Conservation (phyloP, 441 rosid genomes). For the Erodium trifolium region DNA sequence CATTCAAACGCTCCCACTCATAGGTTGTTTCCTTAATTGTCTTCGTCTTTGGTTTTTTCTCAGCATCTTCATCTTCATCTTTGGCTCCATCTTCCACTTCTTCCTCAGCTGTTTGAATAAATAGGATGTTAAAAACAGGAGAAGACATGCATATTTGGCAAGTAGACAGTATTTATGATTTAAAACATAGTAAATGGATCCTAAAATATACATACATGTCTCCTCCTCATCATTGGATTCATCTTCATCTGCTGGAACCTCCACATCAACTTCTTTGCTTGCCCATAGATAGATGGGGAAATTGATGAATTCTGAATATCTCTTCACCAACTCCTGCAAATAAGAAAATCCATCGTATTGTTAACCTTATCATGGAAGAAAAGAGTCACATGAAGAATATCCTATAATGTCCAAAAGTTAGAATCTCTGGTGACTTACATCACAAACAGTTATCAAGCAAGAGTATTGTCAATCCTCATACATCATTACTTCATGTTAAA, state of each 20-base stretch:
- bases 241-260: constrained; percentile 32
- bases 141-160: no score
- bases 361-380: no score
- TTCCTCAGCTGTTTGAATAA: constrained; percentile 40
- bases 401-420: neutral
- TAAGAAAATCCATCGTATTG: neutral
- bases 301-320: constrained; percentile 87
- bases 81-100: constrained; percentile 37
- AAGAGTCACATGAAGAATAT: no score
- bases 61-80: constrained; percentile 55
- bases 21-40: constrained; percentile 63
- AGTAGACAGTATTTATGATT: no score
- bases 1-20: constrained; percentile 91
- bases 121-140: no score
- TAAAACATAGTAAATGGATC: no score
- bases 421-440: no score
- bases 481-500: no score
- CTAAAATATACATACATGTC: constrained; percentile 17
- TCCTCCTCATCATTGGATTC: no score
- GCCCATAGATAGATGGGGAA: constrained; percentile 90
- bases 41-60: constrained; percentile 77
- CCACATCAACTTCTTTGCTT: constrained; percentile 81
- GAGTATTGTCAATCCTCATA: no score
- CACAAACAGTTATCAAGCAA: no score
- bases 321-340: constrained; percentile 83